These are phyloP conservation scores for Bathelium albidoporum DNA, from an alignment of 495 filamentous ascomycete genomes.

Conservation along the genomic window DNA sequence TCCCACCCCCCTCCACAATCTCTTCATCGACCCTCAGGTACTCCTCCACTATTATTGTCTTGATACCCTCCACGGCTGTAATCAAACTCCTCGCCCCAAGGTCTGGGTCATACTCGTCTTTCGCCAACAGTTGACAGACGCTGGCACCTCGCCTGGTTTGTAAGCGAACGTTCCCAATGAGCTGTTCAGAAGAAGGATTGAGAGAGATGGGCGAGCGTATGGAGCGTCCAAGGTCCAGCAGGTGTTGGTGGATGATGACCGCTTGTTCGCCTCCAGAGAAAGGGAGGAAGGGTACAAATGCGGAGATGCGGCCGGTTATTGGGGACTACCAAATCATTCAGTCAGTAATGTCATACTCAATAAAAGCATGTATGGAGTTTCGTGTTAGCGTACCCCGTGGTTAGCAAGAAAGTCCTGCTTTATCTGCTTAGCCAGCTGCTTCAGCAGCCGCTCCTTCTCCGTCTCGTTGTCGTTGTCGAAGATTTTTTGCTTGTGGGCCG, in stretches of 20 bases:
- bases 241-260: slow-evolving; percentile 4
- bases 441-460: not conserved
- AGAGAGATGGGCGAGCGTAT: not conserved
- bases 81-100: not conserved
- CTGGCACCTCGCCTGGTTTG: not conserved
- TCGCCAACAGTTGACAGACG: not conserved
- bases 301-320: slow-evolving; percentile 3
- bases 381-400: not conserved
- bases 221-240: not conserved
- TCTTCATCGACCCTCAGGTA: slow-evolving; percentile 29
- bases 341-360: not conserved
- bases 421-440: slow-evolving; percentile 1
- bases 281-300: not conserved
- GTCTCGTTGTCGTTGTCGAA: not conserved
- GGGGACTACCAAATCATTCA: not conserved
- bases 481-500: not conserved
- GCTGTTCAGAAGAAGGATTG: not conserved
- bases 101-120: not conserved
- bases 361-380: not conserved
- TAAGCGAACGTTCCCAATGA: not conserved
- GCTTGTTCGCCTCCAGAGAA: slow-evolving; percentile 4
- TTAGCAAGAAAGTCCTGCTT: slow-evolving; percentile 1
- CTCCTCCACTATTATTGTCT: slow-evolving; percentile 18
- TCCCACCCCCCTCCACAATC: slow-evolving; percentile 22
- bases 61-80: slow-evolving; percentile 16